Conservation (phyloP, 345 rosid species). For the Citrus sinensis region DVS_A1.0 CM039167.1:19995501-19996000, state of each 20-base stretch:
- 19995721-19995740: slow-evolving; percentile 10
- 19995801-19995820: slow-evolving; percentile 18
- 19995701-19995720: slow-evolving; percentile 12
- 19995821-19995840: slow-evolving; percentile 28
- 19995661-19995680: slow-evolving; percentile 12
- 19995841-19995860: slow-evolving; percentile 16
- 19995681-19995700: slow-evolving; percentile 10
- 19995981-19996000: slow-evolving; percentile 6
- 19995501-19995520: slow-evolving; percentile 13
- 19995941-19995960: not conserved
- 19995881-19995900: slow-evolving; percentile 7
- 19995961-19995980: slow-evolving; percentile 4
- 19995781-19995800: slow-evolving; percentile 11
- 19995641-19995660: slow-evolving; percentile 3
- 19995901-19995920: slow-evolving; percentile 2
- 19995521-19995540: slow-evolving; percentile 7
- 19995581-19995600: not conserved
- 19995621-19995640: not conserved
- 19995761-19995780: not conserved
- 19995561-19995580: not conserved
- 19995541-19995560: slow-evolving; percentile 18
- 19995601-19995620: slow-evolving; percentile 11
- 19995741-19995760: slow-evolving; percentile 1
- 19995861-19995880: slow-evolving; percentile 6
- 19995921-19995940: not conserved